phyloP scores from a whole-genome alignment of 73 alveolate species.

The Stentor coeruleus region DNA sequence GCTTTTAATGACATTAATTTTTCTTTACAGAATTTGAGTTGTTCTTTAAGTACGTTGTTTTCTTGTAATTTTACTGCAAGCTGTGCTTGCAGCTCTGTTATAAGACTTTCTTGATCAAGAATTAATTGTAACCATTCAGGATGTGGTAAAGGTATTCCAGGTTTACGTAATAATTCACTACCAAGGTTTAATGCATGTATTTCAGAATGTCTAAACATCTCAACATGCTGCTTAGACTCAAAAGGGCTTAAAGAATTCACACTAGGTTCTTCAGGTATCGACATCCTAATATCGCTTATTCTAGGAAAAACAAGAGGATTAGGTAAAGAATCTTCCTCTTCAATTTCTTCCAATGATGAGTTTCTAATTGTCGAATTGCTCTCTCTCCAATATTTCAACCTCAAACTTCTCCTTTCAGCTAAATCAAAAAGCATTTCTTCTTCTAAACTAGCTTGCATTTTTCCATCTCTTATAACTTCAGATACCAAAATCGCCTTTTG shows the following conservation, averaged over 20 bases:
- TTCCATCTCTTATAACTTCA: neutral
- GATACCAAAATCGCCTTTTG: conserved; percentile 17
- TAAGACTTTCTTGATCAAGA: conserved; percentile 1
- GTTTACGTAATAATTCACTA: neutral
- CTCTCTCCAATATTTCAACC: neutral
- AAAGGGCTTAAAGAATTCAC: neutral
- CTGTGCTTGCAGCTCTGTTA: conserved; percentile 22
- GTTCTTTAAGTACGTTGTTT: neutral
- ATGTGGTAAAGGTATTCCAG: conserved; percentile 14
- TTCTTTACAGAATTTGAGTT: conserved; percentile 3
- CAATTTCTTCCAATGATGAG: conserved; percentile 18
- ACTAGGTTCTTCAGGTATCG: conserved; percentile 22
- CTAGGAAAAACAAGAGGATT: conserved; percentile 10
- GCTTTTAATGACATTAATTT: neutral
- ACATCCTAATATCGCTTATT: neutral
- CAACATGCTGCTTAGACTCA: neutral
- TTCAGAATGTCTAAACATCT: neutral
- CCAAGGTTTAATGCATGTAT: neutral
- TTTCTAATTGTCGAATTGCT: neutral
- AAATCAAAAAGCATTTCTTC: conserved; percentile 17
- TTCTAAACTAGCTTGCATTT: neutral
- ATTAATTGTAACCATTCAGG: conserved; percentile 12
- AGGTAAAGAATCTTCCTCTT: conserved; percentile 22
- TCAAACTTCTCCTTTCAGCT: neutral
- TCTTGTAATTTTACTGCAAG: neutral